Base-by-base conservation (phyloP, 257 asterid species). In the Hygrophila difformis region DNA sequence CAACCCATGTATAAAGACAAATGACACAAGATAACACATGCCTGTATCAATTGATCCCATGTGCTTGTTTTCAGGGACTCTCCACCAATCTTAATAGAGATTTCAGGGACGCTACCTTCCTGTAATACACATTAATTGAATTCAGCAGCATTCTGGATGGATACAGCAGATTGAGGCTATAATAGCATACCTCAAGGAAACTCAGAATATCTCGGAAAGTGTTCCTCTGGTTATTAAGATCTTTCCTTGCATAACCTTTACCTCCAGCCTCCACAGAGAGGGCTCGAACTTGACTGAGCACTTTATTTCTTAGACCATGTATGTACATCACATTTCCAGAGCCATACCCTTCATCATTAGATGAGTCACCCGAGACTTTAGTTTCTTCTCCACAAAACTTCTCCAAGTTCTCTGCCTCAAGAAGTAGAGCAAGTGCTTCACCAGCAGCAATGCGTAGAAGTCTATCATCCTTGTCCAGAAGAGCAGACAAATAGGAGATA, bases 191-290 rank as follows among this genome's bases (percentile, higher is more conserved):
- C 94, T 82, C 99, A 20, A 91, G 78, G 62, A 77, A 87, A 39
- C 83, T 95, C 46, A 78, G 64, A 48, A 91, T 63, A 72, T 91
- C 96, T 7, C 93, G 74, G 48, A 91, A 91, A 31, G 81, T 86
- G 61, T 69, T 82, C 60, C 81, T 78, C 77, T 91, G 99, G 47
- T 49, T 79, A 61, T 67, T 83, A 43, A 91, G 99, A 73, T 86
- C 97, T 72, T 91, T 91, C 84, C 82, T 86, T 16, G 81, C 79
- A 47, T 92, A 53, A 39, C 99, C 97, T 76, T 83, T 86, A 49
- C 95, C 99, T 14, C 81, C 94, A 18, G 99, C 96, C 80, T 91
- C 99, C 8, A 69, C 57, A 12, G 99, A 61, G 29, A 91, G 94
- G 31, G 18, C 60, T 53, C 67, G 77, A 35, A 85, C 93, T 64